Base-by-base conservation (phyloP, 257 asterid genomes). In the Nyctanthes arbortristis region DNA sequence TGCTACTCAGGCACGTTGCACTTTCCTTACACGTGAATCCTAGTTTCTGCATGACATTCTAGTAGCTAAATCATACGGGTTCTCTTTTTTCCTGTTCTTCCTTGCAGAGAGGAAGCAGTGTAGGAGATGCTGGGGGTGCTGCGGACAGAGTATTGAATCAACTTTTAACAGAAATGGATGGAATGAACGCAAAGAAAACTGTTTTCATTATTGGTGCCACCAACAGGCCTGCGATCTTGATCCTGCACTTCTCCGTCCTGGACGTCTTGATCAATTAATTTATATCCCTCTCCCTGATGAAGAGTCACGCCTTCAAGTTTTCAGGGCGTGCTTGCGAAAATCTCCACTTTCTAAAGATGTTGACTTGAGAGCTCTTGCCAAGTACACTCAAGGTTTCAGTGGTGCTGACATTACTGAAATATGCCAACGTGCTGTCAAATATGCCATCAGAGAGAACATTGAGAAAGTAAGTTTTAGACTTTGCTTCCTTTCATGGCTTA, bases 191-290 rank as follows among this genome's bases (percentile, higher is more conserved):
- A 0, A 86, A 86, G 80, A 86, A 86, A 63, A 86, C 86, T 0
- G 92, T 84, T 4, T 87, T 87, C 74, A 87, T 87, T 31, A 87
- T 84, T 16, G 92, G 92, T 13, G 92, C 92, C 16, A 87, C 92
- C 13, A 84, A 87, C 75, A 72, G 92, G 76, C 92, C 92, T 0
- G 89, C 83, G 40, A 85, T 83, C 1, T 85, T 32, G 87, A 83
- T 8, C 79, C 92, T 6, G 89, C 92, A n/a, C 80, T 86, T 55
- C 82, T 85, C 40, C 86, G 87, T 9, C 92, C 92, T 1, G 89
- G 92, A 24, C 87, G 92, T 60, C 84, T 86, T 0, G 89, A 86
- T 73, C 92, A 86, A 33, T 69, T 86, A 75, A 86, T 86, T 54
- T 86, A 86, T 72, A 86, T 86, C 59, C 91, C 91, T 61, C 90